Conservation (phyloP, 495 filamentous ascomycete genomes). For the Annulohypoxylon nitens region DNA sequence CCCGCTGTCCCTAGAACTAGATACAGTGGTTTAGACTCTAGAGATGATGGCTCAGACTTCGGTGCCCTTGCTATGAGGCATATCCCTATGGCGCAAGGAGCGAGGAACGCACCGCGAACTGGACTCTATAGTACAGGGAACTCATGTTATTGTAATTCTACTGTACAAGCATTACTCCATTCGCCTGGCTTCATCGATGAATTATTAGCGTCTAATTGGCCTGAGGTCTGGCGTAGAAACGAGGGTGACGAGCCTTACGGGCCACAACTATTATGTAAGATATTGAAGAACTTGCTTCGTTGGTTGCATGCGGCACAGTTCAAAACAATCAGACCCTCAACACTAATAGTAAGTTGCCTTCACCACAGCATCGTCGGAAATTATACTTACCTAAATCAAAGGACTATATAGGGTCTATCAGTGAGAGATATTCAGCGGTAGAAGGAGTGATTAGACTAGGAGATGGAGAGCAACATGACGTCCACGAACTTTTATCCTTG, state of each 20-base stretch:
- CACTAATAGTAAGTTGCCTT: constrained; percentile 69
- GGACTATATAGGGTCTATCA: constrained; percentile 56
- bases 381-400: constrained; percentile 50
- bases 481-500: constrained; percentile 47
- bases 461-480: constrained; percentile 58
- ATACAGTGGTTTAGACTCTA: constrained; percentile 84
- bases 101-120: constrained; percentile 54
- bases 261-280: constrained; percentile 81
- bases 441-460: constrained; percentile 49
- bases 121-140: constrained; percentile 85
- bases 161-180: constrained; percentile 83
- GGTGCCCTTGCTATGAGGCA: constrained; percentile 51
- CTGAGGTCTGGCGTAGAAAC: constrained; percentile 57
- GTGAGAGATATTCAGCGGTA: constrained; percentile 40
- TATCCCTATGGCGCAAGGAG: too few species aligned
- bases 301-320: constrained; percentile 78
- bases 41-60: constrained; percentile 58
- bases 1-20: constrained; percentile 87
- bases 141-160: constrained; percentile 89
- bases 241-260: constrained; percentile 74
- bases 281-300: constrained; percentile 77
- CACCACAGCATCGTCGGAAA: neutral
- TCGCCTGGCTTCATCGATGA: constrained; percentile 78
- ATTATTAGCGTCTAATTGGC: constrained; percentile 62
- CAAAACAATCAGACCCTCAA: constrained; percentile 66